A percentile compares a stretch with the other conserved stretches of the same genome.
phyloP scores from a whole-genome alignment of 371 early-diverging fungal genomes.

The Funneliformis caledonium region DNA sequence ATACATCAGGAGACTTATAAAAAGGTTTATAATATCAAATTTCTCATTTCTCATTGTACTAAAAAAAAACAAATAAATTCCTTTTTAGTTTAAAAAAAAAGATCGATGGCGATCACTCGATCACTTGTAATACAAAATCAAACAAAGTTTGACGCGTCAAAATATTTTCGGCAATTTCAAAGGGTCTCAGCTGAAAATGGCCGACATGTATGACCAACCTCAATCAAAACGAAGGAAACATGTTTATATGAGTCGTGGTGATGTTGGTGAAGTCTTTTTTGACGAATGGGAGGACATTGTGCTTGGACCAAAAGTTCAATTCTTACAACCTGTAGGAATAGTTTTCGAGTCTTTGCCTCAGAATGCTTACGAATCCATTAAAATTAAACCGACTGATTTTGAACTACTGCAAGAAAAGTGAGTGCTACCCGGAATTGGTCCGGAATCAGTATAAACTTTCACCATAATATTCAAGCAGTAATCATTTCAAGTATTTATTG shows the following conservation, averaged over 20 bases:
- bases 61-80: background rate
- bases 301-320: background rate
- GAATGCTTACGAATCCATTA: conserved; percentile 18
- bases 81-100: too few species aligned
- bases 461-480: background rate
- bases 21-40: too few species aligned
- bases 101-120: too few species aligned
- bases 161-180: too few species aligned
- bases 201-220: background rate
- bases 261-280: conserved; percentile 17
- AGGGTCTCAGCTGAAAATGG: background rate
- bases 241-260: conserved; percentile 22
- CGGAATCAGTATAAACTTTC: background rate
- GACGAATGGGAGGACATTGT: conserved; percentile 27
- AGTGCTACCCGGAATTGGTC: background rate
- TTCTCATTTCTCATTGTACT: too few species aligned
- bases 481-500: background rate
- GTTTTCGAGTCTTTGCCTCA: conserved; percentile 1
- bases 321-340: conserved; percentile 7
- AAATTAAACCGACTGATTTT: conserved; percentile 15
- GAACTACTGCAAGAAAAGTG: conserved; percentile 14
- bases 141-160: too few species aligned
- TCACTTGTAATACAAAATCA: too few species aligned
- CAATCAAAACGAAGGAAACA: conserved; percentile 1
- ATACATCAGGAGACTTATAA: too few species aligned